Evolutionary conservation across 257 asterid genomes (phyloP), one percentile per base, ranked within the genome.

Genomic region (Nicotiana noctiflora): DNA sequence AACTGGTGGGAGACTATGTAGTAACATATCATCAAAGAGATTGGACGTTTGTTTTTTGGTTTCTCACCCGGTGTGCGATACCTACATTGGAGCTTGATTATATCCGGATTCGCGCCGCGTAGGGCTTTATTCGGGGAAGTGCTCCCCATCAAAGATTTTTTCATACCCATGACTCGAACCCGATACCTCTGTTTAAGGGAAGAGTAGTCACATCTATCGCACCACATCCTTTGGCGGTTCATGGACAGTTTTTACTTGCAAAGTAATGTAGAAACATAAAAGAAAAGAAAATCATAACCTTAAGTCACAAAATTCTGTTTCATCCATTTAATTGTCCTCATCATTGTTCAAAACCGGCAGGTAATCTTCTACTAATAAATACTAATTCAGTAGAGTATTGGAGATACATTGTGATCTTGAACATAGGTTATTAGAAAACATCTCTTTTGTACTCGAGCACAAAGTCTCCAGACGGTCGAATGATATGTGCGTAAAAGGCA

Each of bases 401-500:
- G 29, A 46, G 61, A 6, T 75, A 62, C 1, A 21, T 27, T 79
- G 10, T 87, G 68, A 64, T 77, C 80, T 52, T 86, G 84, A 3
- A 77, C 46, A 89, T 86, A 6, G 59, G 75, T 19, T 18, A 75
- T 23, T 18, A 57, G 19, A 92, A 86, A 56, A 84, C 62, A 51
- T 83, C 84, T 0, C 88, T 87, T 77, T 74, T 79, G 80, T 84
- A 86, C 84, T 84, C 86, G 66, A 95, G 82, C 81, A 81, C 67
- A 52, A 90, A 68, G 46, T 88, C 82, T 13, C 94, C 92, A 12
- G 83, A 40, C 6, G 89, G 89, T 31, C 87, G 86, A 2, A 86
- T 49, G 17, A 82, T 63, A 76, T 91, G 88, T 18, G 84, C 21
- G 27, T 86, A 85, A 51, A 95, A 91, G 57, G 97, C 94, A 21